A percentile compares a stretch with the other conserved stretches of the same genome.
Evolutionary conservation across 495 filamentous ascomycete species (phyloP).

Genomic region (Chaetomium tenue): DNA sequence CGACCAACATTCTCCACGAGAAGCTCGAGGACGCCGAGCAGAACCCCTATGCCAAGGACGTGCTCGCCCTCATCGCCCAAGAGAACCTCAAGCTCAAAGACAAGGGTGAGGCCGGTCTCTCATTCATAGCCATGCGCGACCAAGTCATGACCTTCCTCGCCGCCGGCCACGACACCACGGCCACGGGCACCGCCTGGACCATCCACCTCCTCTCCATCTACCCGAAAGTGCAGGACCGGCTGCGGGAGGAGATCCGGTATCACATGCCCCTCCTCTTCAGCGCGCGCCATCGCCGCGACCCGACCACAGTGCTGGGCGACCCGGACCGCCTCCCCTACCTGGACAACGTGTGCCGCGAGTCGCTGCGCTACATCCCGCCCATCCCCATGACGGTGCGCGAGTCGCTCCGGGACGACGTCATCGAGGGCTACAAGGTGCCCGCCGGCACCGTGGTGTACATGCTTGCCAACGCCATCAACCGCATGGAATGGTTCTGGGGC

Average conservation of each 20-base stretch:
- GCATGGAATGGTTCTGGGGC: constrained; percentile 41
- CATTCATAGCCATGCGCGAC: constrained; percentile 48
- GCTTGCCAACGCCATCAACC: constrained; percentile 42
- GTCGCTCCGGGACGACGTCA: constrained; percentile 31
- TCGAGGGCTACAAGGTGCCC: constrained; percentile 34
- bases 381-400: constrained; percentile 44
- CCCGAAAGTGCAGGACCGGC: constrained; percentile 35
- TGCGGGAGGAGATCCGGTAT: constrained; percentile 39
- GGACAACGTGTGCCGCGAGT: constrained; percentile 52
- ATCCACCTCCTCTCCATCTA: constrained; percentile 37
- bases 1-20: constrained; percentile 25
- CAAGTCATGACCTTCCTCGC: constrained; percentile 50
- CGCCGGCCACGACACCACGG: constrained; percentile 45
- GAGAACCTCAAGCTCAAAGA: constrained; percentile 30
- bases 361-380: constrained; percentile 49
- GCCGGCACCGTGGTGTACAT: constrained; percentile 38
- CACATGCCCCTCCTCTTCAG: constrained; percentile 46
- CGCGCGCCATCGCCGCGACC: constrained; percentile 24
- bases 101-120: constrained; percentile 32
- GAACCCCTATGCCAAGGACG: constrained; percentile 42
- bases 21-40: constrained; percentile 24
- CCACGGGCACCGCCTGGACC: constrained; percentile 40
- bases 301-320: constrained; percentile 13
- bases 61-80: constrained; percentile 44
- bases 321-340: constrained; percentile 38